Evolutionary conservation across 2,329 filamentous ascomycete genomes (phyloP).

Genomic region (Hirsutella thompsonii): DNA sequence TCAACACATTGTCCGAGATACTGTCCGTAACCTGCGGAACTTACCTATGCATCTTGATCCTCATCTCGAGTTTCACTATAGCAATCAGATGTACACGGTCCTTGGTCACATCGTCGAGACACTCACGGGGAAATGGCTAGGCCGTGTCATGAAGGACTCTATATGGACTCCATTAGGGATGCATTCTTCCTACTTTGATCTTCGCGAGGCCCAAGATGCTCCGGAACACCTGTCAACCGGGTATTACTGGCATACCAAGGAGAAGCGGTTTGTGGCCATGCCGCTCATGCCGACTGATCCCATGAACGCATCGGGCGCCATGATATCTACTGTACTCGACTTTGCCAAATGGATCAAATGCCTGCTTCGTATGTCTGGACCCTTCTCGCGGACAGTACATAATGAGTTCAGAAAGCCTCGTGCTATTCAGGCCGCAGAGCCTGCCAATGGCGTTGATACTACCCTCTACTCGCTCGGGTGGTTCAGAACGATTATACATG

Average conservation of each 20-base stretch:
- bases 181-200: constrained; percentile 25
- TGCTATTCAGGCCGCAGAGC: constrained; percentile 12
- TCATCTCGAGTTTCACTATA: constrained; percentile 32
- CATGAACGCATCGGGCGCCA: constrained; percentile 25
- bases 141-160: constrained; percentile 23
- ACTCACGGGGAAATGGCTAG: constrained; percentile 22
- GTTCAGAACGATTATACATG: constrained; percentile 11
- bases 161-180: constrained; percentile 35
- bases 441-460: constrained; percentile 5
- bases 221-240: constrained; percentile 24
- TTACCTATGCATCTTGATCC: constrained; percentile 30
- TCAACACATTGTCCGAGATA: constrained; percentile 16
- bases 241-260: constrained; percentile 24
- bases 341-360: constrained; percentile 38
- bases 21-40: constrained; percentile 29
- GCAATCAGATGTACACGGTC: constrained; percentile 35
- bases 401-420: constrained; percentile 16
- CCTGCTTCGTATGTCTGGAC: constrained; percentile 21
- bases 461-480: constrained; percentile 18
- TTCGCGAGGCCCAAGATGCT: constrained; percentile 13
- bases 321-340: constrained; percentile 34
- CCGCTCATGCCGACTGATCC: constrained; percentile 14
- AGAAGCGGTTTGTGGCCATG: constrained; percentile 10
- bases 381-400: constrained; percentile 13
- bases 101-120: constrained; percentile 31